Base-by-base conservation (phyloP, 192 early-diverging fungal species). In the Rhizophagus prolifer region DNA sequence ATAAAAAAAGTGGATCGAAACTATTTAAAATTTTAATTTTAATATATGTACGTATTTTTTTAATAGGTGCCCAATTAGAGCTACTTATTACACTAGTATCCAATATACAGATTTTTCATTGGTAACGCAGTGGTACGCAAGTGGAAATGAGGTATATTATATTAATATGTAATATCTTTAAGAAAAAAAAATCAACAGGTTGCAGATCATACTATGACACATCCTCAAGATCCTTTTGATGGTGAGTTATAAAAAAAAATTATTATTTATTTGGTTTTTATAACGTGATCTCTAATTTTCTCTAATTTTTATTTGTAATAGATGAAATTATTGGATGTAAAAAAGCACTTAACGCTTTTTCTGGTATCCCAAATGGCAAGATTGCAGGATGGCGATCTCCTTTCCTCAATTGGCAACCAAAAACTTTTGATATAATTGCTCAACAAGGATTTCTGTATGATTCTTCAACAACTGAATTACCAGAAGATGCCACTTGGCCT, bases 371-470 rank as follows among this genome's bases (percentile, higher is more conserved):
- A 2, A 78, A 81, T 61, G 83, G 78, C 44, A 88, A 90, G 64
- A 79, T 92, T 31, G 77, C 47, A 23, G 91, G 91, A 28, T 92
- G 91, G 83, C 88, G 91, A 64, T 86, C 90, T 47, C 91, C 91
- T 30, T 89, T 89, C 83, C 81, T 91, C 30, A 84, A 86, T 70
- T 90, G 87, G 70, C 82, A 84, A 31, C 75, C 81, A 61, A 74
- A 74, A 30, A 89, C 85, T 14, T 82, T 89, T 28, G 76, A 83
- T 12, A 78, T 77, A 54, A 50, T 92, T 38, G 78, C 69, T 25
- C 67, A 82, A 58, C 75, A 83, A 75, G 84, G 84, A 41, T 85
- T 90, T 71, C 64, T 60, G 7, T 92, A 90, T 73, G 91, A 92
- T 76, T 85, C 86, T 0, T 88, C 88, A 6, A 76, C 83, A 9